Evolutionary conservation across 192 early-diverging fungal species (phyloP).

Genomic region (Chytriomyces sp.): DNA sequence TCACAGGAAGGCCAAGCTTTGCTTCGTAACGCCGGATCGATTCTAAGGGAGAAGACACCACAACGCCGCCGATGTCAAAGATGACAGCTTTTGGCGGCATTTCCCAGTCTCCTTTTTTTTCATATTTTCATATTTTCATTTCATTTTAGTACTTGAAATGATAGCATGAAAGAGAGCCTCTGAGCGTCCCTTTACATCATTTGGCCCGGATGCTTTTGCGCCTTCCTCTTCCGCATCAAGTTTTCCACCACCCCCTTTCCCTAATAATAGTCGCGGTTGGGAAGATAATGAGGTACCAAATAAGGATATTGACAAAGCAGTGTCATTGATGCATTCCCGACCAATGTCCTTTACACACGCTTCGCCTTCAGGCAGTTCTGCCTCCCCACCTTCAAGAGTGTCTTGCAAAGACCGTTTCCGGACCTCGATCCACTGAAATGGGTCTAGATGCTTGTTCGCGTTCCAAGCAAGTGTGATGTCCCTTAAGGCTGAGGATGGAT

Average conservation of each 20-base stretch:
- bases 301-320: conserved; percentile 9
- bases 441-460: background rate
- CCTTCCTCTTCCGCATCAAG: no score
- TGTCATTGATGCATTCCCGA: background rate
- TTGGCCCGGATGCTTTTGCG: no score
- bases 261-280: background rate
- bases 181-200: background rate
- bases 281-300: conserved; percentile 4
- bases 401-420: background rate
- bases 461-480: conserved; percentile 2
- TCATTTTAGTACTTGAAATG: background rate
- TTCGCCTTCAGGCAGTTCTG: conserved; percentile 5
- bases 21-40: conserved; percentile 73
- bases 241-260: background rate
- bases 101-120: no score
- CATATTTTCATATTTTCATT: background rate
- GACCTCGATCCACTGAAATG: conserved; percentile 8
- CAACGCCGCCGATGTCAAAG: conserved; percentile 87
- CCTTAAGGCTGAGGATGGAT: background rate
- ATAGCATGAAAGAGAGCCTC: background rate
- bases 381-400: background rate
- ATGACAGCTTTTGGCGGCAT: conserved; percentile 64
- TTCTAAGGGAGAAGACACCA: conserved; percentile 76
- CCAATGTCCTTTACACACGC: conserved; percentile 15
- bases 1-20: conserved; percentile 64